These are phyloP conservation scores for Magnolia kwangsiensis DNA, from an alignment of 164 flowering plant genomes.

Conservation along the genomic window DNA sequence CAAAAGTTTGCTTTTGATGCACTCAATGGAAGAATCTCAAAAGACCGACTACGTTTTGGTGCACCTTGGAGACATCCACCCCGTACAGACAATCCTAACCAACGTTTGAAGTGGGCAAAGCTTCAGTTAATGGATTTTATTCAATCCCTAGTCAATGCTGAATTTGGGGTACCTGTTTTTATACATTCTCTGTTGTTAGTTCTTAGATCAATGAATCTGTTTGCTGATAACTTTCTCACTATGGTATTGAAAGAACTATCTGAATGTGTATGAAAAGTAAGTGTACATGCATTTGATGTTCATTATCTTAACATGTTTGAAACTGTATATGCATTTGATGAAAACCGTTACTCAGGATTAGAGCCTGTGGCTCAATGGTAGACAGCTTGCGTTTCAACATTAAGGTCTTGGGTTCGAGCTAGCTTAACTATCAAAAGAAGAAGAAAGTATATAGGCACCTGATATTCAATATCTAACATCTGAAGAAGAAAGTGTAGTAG, in stretches of 20 bases:
- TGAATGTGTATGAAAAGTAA: not conserved
- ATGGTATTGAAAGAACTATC: not conserved
- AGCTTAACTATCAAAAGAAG: too few species aligned
- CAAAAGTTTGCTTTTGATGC: slow-evolving; percentile 74
- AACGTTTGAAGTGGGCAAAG: slow-evolving; percentile 71
- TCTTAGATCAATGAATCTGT: not conserved
- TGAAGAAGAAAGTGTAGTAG: too few species aligned
- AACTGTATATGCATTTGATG: too few species aligned
- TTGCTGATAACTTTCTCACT: not conserved
- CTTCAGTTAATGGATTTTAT: slow-evolving; percentile 87
- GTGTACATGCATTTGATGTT: not conserved
- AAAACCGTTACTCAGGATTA: too few species aligned
- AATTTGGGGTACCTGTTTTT: slow-evolving; percentile 65
- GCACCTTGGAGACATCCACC: slow-evolving; percentile 99
- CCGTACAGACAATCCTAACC: slow-evolving; percentile 32
- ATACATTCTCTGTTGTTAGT: not conserved
- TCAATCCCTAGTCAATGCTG: slow-evolving; percentile 65
- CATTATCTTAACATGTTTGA: not conserved
- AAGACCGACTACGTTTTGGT: slow-evolving; percentile 81
- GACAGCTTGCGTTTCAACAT: too few species aligned
- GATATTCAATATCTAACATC: too few species aligned
- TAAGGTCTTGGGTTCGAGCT: too few species aligned
- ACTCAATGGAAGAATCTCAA: slow-evolving; percentile 52
- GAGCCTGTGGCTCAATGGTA: too few species aligned
- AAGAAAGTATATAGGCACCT: too few species aligned